Base-by-base conservation (phyloP, 176 grass and related monocot genomes). In the Hsuehochloa calcarea region DNA sequence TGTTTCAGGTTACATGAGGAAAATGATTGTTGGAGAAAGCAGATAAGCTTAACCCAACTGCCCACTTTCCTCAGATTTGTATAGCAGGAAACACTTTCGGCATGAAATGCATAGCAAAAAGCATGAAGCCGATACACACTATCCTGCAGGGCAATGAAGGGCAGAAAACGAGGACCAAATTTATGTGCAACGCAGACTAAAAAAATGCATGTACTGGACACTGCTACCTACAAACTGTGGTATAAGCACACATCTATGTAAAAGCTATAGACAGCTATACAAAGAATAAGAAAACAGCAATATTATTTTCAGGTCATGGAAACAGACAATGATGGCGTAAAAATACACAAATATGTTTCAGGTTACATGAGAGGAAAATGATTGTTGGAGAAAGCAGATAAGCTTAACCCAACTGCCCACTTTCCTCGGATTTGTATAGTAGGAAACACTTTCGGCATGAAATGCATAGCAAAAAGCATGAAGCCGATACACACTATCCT, bases 11-110 rank as follows among this genome's bases (percentile, higher is more conserved):
- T 22, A 52, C 37, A 75, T 93, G 88, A 75, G 89, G 84, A 84
- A 91, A 93, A 88, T 96, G 91, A 96, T 90, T 96, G 84, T 96
- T 91, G 89, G 60, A 61, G 85, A 93, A 93, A 86, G 52, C 77
- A 92, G 15, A 80, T 71, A 85, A 65, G 61, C 50, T 78, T 82
- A 84, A 92, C 85, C 93, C 93, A 95, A 95, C 90, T 95, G 93
- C 93, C 93, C 93, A 93, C 65, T 91, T 88, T 91, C 88, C 84
- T 43, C 60, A 22, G 43, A 31, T 92, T 87, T 25, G 3, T 95
- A 61, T 93, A 66, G 88, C 91, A 93, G 91, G 77, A 95, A 87
- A 77, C 50, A 85, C 88, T 89, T 95, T 91, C 84, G 15, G 88
- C 86, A 75, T 49, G 59, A 80, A n/a, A 83, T 64, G 49, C 86